Evolutionary conservation across 2,329 filamentous ascomycete species (phyloP).

Genomic region (Teratosphaeria epicoccoides): DNA sequence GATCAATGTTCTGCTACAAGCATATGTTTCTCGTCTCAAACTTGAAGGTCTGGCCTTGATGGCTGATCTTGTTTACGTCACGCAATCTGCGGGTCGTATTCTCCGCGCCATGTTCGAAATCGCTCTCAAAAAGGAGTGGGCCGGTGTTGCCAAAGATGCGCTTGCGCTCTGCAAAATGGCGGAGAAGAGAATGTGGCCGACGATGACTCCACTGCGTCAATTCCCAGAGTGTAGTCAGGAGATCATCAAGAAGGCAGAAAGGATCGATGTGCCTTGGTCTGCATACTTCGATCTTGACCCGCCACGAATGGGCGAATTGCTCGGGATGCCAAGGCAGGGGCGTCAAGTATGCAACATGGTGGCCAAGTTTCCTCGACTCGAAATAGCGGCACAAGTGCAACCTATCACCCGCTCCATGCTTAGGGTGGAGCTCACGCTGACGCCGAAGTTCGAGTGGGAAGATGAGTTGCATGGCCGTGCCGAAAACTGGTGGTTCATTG

Average conservation of each 20-base stretch:
- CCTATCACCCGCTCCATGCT: constrained; percentile 92
- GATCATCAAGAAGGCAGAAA: constrained; percentile 82
- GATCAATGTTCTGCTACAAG: constrained; percentile 94
- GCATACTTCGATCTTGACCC: constrained; percentile 95
- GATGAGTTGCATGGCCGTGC: constrained; percentile 75
- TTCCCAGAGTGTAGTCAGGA: constrained; percentile 75
- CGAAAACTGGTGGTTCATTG: constrained; percentile 93
- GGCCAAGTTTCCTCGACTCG: constrained; percentile 83
- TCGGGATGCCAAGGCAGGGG: constrained; percentile 82
- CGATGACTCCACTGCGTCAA: constrained; percentile 90
- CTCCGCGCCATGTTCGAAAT: constrained; percentile 94
- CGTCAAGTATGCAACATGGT: constrained; percentile 76
- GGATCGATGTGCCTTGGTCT: constrained; percentile 86
- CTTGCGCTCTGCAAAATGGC: constrained; percentile 97
- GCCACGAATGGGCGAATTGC: constrained; percentile 86
- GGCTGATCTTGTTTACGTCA: constrained; percentile 98
- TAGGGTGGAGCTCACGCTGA: constrained; percentile 78
- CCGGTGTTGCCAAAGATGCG: constrained; percentile 81
- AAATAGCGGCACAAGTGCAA: constrained; percentile 86
- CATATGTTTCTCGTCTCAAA: constrained; percentile 89
- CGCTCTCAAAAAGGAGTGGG: constrained; percentile 92
- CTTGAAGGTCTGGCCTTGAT: constrained; percentile 90
- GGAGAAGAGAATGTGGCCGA: constrained; percentile 99
- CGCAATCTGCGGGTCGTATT: constrained; percentile 93
- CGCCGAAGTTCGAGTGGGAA: constrained; percentile 94